Base-by-base conservation (phyloP, 2,329 filamentous ascomycete genomes). In the Parasarocladium wereldwijsianum region DNA sequence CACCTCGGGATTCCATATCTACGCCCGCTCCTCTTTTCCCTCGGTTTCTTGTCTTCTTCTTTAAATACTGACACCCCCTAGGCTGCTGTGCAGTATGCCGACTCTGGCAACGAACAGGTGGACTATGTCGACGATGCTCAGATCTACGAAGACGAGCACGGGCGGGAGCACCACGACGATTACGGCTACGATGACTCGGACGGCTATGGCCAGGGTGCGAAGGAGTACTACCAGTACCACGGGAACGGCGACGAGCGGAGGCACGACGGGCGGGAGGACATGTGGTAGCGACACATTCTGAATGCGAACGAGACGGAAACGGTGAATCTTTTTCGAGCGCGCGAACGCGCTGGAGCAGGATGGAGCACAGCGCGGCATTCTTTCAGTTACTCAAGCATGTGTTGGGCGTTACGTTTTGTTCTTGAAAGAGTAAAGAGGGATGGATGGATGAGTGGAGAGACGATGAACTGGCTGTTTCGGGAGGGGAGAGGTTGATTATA, bases 51-150 rank as follows among this genome's bases (percentile, higher is more conserved):
- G 9, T 6, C 12, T n/a, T 9, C 2, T 20, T 8, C 9, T 10
- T 17, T 10, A 3, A 11, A 21, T 19, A 12, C 38, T 36, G 34
- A 39, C n/a, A 14, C 14, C 20, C 2, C 24, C 9, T 24, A 65
- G 60, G 55, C 53, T 34, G 47, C 57, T 30, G 55, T 52, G 24
- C 57, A 64, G 39, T 65, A 65, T 36, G 58, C 53, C 14, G 60
- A 65, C 39, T 50, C 54, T 25, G 52, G 49, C 29, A 53, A 60
- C 24, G 54, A 51, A 16, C 54, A 60, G 31, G 52, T 59, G 16
- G 62, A 66, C 36, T 66, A 66, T 36, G 56, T 63, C 32, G 61
- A 66, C 37, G 60, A 64, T 36, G 60, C 60, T 35, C 62, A 65
- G 36, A 63, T 64, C 22, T 66, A 66, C 38, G 61, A 66, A 41